These are phyloP conservation scores for Wickerhamomyces sp. DNA, from an alignment of 1,139 yeast species.

Conservation along the genomic window DNA sequence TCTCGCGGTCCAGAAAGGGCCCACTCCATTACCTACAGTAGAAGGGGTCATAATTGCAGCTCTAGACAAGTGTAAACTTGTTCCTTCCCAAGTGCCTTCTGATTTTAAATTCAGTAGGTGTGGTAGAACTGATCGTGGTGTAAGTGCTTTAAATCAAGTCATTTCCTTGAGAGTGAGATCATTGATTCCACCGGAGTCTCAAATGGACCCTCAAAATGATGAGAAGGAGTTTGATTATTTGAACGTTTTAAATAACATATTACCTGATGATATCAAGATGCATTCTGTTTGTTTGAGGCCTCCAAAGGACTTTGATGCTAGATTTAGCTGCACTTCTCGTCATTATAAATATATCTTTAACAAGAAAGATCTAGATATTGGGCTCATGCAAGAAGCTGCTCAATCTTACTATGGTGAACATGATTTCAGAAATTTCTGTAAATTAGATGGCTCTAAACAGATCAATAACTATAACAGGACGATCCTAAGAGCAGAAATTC, in stretches of 20 bases:
- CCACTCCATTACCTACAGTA: constrained; percentile 81
- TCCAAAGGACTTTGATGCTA: constrained; percentile 79
- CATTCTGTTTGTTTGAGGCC: constrained; percentile 82
- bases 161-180: constrained; percentile 78
- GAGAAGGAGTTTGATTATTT: constrained; percentile 70
- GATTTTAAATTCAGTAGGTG: constrained; percentile 80
- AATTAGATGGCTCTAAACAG: constrained; percentile 90
- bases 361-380: constrained; percentile 52
- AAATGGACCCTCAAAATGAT: constrained; percentile 53
- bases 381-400: constrained; percentile 70
- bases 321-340: constrained; percentile 80
- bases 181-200: constrained; percentile 57
- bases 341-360: constrained; percentile 82
- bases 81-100: constrained; percentile 54
- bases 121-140: constrained; percentile 96
- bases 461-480: constrained; percentile 68
- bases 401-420: constrained; percentile 62
- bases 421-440: constrained; percentile 93
- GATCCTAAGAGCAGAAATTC: constrained; percentile 49
- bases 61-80: constrained; percentile 59
- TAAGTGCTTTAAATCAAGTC: constrained; percentile 95
- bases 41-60: constrained; percentile 77
- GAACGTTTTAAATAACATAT: constrained; percentile 63
- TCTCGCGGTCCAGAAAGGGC: constrained; percentile 71
- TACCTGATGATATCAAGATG: constrained; percentile 81